Conservation (phyloP, 1,284 basidiomycete species). For the Trichosporon inkin region DNA sequence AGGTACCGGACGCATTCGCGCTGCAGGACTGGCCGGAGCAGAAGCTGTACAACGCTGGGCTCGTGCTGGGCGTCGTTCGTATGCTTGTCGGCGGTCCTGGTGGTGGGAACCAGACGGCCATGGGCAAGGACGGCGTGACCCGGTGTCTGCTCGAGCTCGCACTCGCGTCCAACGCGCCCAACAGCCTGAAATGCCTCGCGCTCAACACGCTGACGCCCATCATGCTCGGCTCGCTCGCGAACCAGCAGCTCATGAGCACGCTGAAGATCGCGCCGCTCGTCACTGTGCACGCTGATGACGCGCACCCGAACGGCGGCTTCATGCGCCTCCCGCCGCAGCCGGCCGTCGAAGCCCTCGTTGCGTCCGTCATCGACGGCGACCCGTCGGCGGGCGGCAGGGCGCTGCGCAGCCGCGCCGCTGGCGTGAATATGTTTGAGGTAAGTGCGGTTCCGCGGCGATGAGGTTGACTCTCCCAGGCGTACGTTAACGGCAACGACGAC, state of each 20-base stretch:
- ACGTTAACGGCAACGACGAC: slow-evolving; percentile 49
- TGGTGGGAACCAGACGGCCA: slow-evolving; percentile 60
- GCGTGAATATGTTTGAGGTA: slow-evolving; percentile 53
- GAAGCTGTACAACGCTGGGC: slow-evolving; percentile 70
- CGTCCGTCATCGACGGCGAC: slow-evolving; percentile 46
- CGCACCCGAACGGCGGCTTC: slow-evolving; percentile 50
- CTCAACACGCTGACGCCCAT: slow-evolving; percentile 72
- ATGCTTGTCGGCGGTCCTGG: slow-evolving; percentile 63
- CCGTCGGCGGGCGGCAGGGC: slow-evolving; percentile 37
- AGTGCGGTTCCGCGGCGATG: not conserved
- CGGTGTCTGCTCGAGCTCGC: slow-evolving; percentile 82
- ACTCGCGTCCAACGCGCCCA: slow-evolving; percentile 87
- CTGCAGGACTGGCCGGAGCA: slow-evolving; percentile 95
- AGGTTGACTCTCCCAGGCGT: slow-evolving; percentile 31
- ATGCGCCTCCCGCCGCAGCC: slow-evolving; percentile 47
- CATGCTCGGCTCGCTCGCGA: slow-evolving; percentile 50
- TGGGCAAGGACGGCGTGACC: slow-evolving; percentile 61
- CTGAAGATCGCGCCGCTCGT: slow-evolving; percentile 51
- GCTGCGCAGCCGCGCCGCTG: slow-evolving; percentile 49
- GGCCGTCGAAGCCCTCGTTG: slow-evolving; percentile 50
- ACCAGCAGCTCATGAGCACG: slow-evolving; percentile 54
- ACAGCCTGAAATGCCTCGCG: slow-evolving; percentile 74
- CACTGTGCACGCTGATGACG: slow-evolving; percentile 48
- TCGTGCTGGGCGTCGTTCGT: slow-evolving; percentile 70
- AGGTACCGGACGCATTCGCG: slow-evolving; percentile 84